A percentile compares a stretch with the other conserved stretches of the same genome.
Conservation (phyloP, 108 stramenopile genomes). For the Pelagomonas calceolata region DNA sequence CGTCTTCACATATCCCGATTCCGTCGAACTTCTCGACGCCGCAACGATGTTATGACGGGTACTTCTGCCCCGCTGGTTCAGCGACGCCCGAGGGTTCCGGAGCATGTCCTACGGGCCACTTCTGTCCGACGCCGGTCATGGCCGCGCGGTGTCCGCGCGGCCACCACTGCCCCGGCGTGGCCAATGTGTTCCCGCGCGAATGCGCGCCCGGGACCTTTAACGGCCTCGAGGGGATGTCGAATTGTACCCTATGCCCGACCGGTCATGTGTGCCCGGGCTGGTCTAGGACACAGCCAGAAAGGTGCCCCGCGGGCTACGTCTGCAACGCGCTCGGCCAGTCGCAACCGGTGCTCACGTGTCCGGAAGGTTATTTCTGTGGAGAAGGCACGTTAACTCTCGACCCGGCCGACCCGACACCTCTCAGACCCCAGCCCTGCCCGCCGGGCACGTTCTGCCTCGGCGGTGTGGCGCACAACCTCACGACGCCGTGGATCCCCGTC, state of each 20-base stretch:
- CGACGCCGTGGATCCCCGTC: slow-evolving; percentile 45
- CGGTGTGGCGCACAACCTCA: slow-evolving; percentile 60
- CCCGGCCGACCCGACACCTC: slow-evolving; percentile 29
- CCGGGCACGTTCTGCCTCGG: slow-evolving; percentile 62
- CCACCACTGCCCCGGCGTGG: slow-evolving; percentile 65
- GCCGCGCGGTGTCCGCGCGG: slow-evolving; percentile 60
- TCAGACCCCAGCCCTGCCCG: slow-evolving; percentile 48
- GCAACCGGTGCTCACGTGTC: slow-evolving; percentile 54
- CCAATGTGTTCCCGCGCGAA: slow-evolving; percentile 48
- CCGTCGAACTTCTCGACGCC: slow-evolving; percentile 59
- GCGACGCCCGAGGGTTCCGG: slow-evolving; percentile 56
- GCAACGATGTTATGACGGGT: slow-evolving; percentile 66
- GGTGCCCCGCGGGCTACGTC: slow-evolving; percentile 66
- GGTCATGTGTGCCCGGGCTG: slow-evolving; percentile 68
- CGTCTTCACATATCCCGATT: slow-evolving; percentile 22
- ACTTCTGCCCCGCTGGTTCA: slow-evolving; percentile 68
- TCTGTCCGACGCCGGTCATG: slow-evolving; percentile 48
- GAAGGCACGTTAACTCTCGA: slow-evolving; percentile 58
- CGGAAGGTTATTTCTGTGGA: slow-evolving; percentile 59
- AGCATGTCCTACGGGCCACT: slow-evolving; percentile 65
- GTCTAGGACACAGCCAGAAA: slow-evolving; percentile 38
- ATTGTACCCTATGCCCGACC: slow-evolving; percentile 57
- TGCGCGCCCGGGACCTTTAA: slow-evolving; percentile 69
- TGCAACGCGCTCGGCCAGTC: slow-evolving; percentile 54
- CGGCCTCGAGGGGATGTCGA: slow-evolving; percentile 37